Conservation (phyloP, 495 filamentous ascomycete species). For the Aspergillus hancockii region DNA sequence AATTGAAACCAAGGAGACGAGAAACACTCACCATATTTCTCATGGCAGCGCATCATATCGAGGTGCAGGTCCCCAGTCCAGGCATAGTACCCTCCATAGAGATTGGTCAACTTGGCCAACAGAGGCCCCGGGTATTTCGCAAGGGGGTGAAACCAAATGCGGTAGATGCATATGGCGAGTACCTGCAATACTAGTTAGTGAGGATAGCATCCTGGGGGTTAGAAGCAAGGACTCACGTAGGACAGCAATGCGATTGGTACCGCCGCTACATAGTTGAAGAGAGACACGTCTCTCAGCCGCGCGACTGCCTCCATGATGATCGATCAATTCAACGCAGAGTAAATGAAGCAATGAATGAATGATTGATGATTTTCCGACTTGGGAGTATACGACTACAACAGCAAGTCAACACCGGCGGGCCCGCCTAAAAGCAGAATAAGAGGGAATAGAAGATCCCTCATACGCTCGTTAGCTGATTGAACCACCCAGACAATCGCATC, state of each 20-base stretch:
- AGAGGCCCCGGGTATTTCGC: constrained; percentile 44
- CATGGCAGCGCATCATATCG: constrained; percentile 26
- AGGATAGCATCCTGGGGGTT: neutral
- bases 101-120: constrained; percentile 31
- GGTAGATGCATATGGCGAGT: constrained; percentile 34
- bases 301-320: neutral
- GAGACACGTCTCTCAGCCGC: neutral
- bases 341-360: neutral
- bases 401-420: neutral
- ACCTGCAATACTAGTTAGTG: neutral
- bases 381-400: neutral
- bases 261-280: neutral
- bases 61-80: constrained; percentile 32
- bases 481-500: neutral
- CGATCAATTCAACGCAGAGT: neutral
- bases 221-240: neutral
- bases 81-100: constrained; percentile 33
- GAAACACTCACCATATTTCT: constrained; percentile 60
- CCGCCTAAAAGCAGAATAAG: neutral
- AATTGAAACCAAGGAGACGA: neutral
- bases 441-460: neutral
- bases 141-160: constrained; percentile 38
- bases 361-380: neutral
- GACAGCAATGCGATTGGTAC: neutral
- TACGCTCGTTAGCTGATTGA: neutral